phyloP scores from a whole-genome alignment of 1,284 basidiomycete species.

The Waitea zeae region DNA sequence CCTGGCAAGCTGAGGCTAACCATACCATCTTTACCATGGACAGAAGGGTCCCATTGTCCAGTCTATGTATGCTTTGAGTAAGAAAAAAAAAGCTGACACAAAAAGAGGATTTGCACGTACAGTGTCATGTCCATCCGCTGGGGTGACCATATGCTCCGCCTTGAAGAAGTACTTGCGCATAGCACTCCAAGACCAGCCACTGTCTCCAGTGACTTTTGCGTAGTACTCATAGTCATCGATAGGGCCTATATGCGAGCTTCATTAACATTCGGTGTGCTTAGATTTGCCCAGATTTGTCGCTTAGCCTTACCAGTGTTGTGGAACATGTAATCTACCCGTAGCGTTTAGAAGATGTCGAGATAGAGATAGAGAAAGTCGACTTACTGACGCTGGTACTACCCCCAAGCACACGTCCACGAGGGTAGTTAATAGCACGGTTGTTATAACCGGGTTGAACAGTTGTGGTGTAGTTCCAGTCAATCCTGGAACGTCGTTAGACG shows the following conservation, averaged over 20 bases:
- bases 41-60: neutral
- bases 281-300: too few relatives aligned
- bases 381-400: constrained; percentile 20
- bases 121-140: neutral
- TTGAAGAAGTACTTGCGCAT: neutral
- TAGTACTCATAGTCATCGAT: constrained; percentile 21
- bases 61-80: neutral
- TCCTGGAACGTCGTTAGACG: constrained; percentile 8
- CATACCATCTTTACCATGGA: neutral
- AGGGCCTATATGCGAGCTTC: too few relatives aligned
- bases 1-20: constrained; percentile 6
- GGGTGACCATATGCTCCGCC: neutral
- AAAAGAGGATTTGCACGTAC: neutral
- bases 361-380: constrained; percentile 4
- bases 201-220: constrained; percentile 19
- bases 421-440: constrained; percentile 12
- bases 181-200: neutral
- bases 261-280: too few relatives aligned
- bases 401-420: constrained; percentile 18
- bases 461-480: constrained; percentile 18
- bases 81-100: neutral
- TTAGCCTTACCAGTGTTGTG: too few relatives aligned
- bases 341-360: neutral
- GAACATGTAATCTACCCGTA: constrained; percentile 17
- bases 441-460: constrained; percentile 14